Evolutionary conservation across 371 early-diverging fungal genomes (phyloP), one percentile per base, ranked within the genome.

Genomic region (Dichotomocladium elegans): DNA sequence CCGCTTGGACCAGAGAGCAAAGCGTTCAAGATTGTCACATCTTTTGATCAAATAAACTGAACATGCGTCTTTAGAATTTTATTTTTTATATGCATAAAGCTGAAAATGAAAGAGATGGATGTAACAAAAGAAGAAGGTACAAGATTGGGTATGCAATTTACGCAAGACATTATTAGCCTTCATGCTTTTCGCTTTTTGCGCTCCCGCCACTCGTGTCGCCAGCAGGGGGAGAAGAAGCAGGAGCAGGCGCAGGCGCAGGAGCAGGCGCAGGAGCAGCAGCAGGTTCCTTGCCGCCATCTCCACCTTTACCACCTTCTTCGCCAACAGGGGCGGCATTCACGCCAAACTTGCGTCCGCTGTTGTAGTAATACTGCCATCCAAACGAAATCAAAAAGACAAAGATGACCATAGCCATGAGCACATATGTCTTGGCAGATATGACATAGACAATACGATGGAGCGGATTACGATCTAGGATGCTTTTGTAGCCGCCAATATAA

Each of bases 1-100:
- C 77, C 78, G 28, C 57, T 91, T 25, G 64, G 54, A 15, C 53
- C 64, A 15, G 61, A 67, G 41, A 65, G 68, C 31, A 54, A 58
- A 47, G 47, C 52, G 11, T 72, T 65, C 49, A 63, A 60, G 31
- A 64, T 69, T 3, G 56, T 76, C 28, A 70, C 70, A 33, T 57
- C 65, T 25, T 79, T 74, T 66, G 67, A 58, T 41, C 67, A 65
- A 61, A 26, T 26, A 7, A 25, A 8, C n/a, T 34, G 34, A 34
- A n/a, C 34, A 34, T n/a, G n/a, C n/a, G n/a, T n/a, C n/a, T n/a
- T n/a, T n/a, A n/a, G n/a, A n/a, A n/a, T n/a, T n/a, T n/a, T n/a
- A n/a, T n/a, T n/a, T n/a, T n/a, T n/a, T n/a, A n/a, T n/a, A n/a
- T n/a, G n/a, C n/a, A n/a, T 8, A 27, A 26, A 15, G 25, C 29